Evolutionary conservation across 768 basidiomycete species (phyloP).

Genomic region (Neoboletus magnificus): DNA sequence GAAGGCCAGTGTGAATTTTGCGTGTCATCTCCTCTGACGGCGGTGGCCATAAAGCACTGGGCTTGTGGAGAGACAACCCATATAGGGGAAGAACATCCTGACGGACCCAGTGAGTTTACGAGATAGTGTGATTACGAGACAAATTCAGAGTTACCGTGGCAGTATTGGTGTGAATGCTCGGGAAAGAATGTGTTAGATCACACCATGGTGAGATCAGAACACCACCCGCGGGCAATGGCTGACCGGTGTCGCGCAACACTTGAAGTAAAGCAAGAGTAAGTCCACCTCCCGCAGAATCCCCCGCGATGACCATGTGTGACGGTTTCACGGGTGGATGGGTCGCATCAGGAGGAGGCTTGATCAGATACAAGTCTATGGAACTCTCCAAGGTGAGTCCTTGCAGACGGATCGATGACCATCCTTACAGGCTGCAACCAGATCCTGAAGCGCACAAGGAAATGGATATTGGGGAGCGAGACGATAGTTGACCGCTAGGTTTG

Average conservation of each 20-base stretch:
- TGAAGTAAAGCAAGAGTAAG: constrained; percentile 81
- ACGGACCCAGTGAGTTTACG: neutral
- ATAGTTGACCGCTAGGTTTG: constrained; percentile 64
- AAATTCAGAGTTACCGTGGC: constrained; percentile 53
- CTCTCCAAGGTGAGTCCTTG: neutral
- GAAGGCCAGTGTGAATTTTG: constrained; percentile 55
- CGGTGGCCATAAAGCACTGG: constrained; percentile 75
- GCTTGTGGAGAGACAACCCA: constrained; percentile 76
- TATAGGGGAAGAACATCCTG: constrained; percentile 81
- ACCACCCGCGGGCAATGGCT: constrained; percentile 84
- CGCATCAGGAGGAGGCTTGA: constrained; percentile 77
- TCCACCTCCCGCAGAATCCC: constrained; percentile 93
- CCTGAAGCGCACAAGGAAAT: constrained; percentile 90
- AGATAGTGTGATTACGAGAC: neutral
- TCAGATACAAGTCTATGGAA: constrained; percentile 75
- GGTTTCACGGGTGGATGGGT: constrained; percentile 80
- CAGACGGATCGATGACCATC: neutral
- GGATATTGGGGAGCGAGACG: constrained; percentile 96
- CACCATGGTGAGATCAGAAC: constrained; percentile 92
- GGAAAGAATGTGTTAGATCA: constrained; percentile 93
- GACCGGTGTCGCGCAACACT: constrained; percentile 76
- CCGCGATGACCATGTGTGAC: constrained; percentile 76
- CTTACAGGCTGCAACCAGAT: constrained; percentile 83
- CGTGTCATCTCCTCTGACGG: constrained; percentile 62
- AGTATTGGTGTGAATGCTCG: constrained; percentile 82